phyloP scores from a whole-genome alignment of 257 asterid genomes.

The Ilex aquifolium region DNA sequence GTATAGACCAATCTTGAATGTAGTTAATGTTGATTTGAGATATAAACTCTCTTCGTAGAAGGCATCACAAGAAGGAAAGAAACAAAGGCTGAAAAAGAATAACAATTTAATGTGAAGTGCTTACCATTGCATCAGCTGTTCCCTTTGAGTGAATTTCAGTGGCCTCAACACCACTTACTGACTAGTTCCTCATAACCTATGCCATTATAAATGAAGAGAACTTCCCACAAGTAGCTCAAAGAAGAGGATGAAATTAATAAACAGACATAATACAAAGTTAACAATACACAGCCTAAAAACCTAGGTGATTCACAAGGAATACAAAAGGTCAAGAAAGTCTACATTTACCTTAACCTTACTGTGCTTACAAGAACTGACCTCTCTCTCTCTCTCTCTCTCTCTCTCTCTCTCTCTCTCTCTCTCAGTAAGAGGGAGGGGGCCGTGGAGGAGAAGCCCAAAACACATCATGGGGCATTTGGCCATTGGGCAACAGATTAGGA shows the following conservation, averaged over 20 bases:
- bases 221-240: background rate
- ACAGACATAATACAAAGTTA: slow-evolving; percentile 4
- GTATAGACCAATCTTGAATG: too few species aligned
- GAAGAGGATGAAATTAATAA: background rate
- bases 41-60: too few species aligned
- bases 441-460: slow-evolving; percentile 63
- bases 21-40: too few species aligned
- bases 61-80: too few species aligned
- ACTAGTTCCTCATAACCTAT: background rate
- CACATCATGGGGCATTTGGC: slow-evolving; percentile 49
- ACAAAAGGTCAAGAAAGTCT: slow-evolving; percentile 18
- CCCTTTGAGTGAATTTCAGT: slow-evolving; percentile 2
- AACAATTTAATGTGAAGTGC: too few species aligned
- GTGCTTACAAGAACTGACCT: slow-evolving; percentile 25
- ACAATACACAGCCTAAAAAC: slow-evolving; percentile 1
- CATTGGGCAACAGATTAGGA: slow-evolving; percentile 44
- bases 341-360: slow-evolving; percentile 25
- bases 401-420: background rate
- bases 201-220: too few species aligned
- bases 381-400: background rate
- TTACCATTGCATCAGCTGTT: background rate
- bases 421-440: slow-evolving; percentile 42
- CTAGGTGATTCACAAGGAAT: slow-evolving; percentile 24
- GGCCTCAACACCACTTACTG: background rate
- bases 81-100: too few species aligned